phyloP scores from a whole-genome alignment of 352 stramenopile genomes.

The Pythium volutum region DNA sequence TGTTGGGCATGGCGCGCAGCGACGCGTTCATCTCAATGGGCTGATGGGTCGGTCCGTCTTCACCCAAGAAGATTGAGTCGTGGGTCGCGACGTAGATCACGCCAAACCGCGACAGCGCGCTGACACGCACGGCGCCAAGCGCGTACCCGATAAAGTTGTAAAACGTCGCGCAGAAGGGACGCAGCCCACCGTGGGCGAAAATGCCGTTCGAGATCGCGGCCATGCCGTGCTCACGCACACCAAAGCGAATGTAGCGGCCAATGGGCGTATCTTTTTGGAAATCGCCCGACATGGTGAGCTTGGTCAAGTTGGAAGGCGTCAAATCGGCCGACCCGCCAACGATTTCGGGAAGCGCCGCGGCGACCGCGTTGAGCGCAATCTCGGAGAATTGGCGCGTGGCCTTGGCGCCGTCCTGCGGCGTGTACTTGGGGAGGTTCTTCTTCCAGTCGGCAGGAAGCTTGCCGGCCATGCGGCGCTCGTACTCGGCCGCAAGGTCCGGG shows the following conservation, averaged over 20 bases:
- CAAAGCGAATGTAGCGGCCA: conserved; percentile 97
- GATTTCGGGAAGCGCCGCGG: conserved; percentile 92
- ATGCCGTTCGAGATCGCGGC: conserved; percentile 98
- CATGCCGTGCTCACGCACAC: conserved; percentile 99
- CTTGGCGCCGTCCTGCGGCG: conserved; percentile 79
- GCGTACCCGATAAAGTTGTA: conserved; percentile 99
- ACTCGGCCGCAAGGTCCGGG: conserved; percentile 93
- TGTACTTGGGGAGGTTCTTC: conserved; percentile 91
- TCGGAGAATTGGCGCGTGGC: conserved; percentile 96
- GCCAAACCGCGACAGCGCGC: conserved; percentile 93
- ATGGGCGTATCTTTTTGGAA: conserved; percentile 97
- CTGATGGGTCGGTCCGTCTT: conserved; percentile 99
- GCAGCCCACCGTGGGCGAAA: conserved; percentile 95
- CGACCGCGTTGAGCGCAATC: conserved; percentile 94
- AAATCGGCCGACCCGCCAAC: conserved; percentile 98
- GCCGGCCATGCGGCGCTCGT: conserved; percentile 91
- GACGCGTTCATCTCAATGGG: conserved; percentile 97
- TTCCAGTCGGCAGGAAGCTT: conserved; percentile 92
- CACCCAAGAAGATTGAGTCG: conserved; percentile 99
- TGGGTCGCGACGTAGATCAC: conserved; percentile 99
- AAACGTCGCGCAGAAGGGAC: conserved; percentile 99
- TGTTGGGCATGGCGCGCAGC: conserved; percentile 97
- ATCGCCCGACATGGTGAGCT: conserved; percentile 94
- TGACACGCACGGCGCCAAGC: conserved; percentile 93
- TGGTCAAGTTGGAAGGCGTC: conserved; percentile 97